Evolutionary conservation across 495 filamentous ascomycete genomes (phyloP).

Genomic region (Aspergillus haitiensis): DNA sequence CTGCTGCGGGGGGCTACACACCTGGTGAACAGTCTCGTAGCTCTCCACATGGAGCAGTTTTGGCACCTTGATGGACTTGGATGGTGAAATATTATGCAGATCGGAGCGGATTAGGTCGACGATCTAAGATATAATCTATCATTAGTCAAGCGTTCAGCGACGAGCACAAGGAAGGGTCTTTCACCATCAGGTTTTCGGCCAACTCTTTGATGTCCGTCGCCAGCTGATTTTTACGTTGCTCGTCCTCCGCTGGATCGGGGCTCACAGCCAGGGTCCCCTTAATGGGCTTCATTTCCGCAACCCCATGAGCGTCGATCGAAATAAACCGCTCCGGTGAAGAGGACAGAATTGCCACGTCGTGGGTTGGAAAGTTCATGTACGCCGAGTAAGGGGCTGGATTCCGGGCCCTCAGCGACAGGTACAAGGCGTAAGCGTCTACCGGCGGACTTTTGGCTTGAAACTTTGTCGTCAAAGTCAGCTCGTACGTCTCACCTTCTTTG

Average conservation of each 20-base stretch:
- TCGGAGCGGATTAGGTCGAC: constrained; percentile 13
- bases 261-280: constrained; percentile 12
- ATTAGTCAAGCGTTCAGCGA: neutral
- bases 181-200: constrained; percentile 9
- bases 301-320: constrained; percentile 1
- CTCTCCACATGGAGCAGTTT: constrained; percentile 11
- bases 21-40: constrained; percentile 13
- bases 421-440: constrained; percentile 4
- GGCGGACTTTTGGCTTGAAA: constrained; percentile 5
- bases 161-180: neutral
- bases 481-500: constrained; percentile 11
- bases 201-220: constrained; percentile 8
- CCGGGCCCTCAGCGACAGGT: constrained; percentile 3
- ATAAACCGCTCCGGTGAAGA: constrained; percentile 11
- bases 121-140: neutral
- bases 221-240: constrained; percentile 6
- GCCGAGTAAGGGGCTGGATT: constrained; percentile 11
- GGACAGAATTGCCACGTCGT: constrained; percentile 4
- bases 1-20: neutral
- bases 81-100: constrained; percentile 10
- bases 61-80: constrained; percentile 8
- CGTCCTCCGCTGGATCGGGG: constrained; percentile 4
- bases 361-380: constrained; percentile 9
- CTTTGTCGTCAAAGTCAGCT: constrained; percentile 5
- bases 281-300: constrained; percentile 13